Conservation (phyloP, 2,329 filamentous ascomycete genomes). For the Arthrobotrys musiformis region DNA sequence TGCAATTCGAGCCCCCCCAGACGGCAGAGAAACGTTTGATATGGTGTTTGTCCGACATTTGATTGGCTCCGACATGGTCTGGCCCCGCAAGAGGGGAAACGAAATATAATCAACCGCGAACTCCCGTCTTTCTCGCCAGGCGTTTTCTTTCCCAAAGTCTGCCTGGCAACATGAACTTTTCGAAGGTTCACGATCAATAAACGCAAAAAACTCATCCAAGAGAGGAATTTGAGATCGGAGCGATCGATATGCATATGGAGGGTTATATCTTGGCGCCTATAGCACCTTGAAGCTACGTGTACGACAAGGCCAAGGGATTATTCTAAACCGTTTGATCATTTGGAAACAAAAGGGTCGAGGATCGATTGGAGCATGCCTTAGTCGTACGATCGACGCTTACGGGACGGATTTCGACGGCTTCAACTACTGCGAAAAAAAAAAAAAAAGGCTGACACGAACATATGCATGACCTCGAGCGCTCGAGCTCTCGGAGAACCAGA, state of each 20-base stretch:
- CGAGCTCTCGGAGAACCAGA: background rate
- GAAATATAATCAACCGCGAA: constrained; percentile 47
- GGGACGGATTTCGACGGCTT: background rate
- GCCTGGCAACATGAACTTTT: constrained; percentile 16
- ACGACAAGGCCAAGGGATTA: constrained; percentile 17
- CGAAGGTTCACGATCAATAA: background rate
- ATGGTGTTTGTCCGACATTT: constrained; percentile 1
- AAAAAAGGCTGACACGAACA: background rate
- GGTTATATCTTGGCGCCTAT: constrained; percentile 14
- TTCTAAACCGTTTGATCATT: too few species aligned
- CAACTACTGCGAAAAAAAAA: constrained; percentile 3
- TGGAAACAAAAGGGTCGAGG: too few species aligned
- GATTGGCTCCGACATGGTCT: constrained; percentile 17
- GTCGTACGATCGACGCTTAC: constrained; percentile 1
- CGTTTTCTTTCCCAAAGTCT: constrained; percentile 39
- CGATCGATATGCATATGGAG: background rate
- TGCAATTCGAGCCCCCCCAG: constrained; percentile 35
- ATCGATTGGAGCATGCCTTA: background rate
- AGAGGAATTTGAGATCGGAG: background rate
- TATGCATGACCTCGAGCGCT: too few species aligned
- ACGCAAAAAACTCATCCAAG: background rate
- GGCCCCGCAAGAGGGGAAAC: background rate
- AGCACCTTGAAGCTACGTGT: background rate
- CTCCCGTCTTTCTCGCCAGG: constrained; percentile 24
- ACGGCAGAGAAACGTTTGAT: constrained; percentile 15